phyloP scores from a whole-genome alignment of 2,329 filamentous ascomycete genomes.

The Penicillium nordicum region DNA sequence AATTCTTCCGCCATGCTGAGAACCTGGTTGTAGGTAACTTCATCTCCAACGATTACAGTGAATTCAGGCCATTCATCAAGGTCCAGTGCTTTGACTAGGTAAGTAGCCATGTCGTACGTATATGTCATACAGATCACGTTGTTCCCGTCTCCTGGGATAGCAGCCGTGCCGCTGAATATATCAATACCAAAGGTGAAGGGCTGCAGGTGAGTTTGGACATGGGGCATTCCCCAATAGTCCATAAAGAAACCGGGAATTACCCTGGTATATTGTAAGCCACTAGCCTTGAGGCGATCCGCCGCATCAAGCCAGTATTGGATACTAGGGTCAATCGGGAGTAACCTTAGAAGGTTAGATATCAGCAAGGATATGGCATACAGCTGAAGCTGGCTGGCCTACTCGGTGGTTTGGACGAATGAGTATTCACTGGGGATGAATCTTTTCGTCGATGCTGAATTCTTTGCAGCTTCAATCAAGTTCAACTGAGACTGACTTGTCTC shows the following conservation, averaged over 20 bases:
- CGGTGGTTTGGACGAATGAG: conserved; percentile 34
- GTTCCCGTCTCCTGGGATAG: conserved; percentile 51
- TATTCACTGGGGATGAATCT: conserved; percentile 47
- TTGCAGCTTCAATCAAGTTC: conserved; percentile 47
- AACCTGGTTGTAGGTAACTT: conserved; percentile 46
- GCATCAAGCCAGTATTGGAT: conserved; percentile 32
- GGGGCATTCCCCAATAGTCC: conserved; percentile 46
- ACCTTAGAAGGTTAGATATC: conserved; percentile 1
- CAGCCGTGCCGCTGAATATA: conserved; percentile 44
- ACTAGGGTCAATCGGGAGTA: conserved; percentile 28
- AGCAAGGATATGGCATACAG: not conserved
- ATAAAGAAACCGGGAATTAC: conserved; percentile 46
- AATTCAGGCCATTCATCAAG: conserved; percentile 46
- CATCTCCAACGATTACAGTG: conserved; percentile 39
- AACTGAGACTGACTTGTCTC: conserved; percentile 35
- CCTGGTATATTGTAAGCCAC: conserved; percentile 38
- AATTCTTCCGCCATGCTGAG: conserved; percentile 44
- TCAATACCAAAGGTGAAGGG: conserved; percentile 46
- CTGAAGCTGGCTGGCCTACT: conserved; percentile 22
- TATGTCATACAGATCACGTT: conserved; percentile 48
- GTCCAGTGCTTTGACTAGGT: conserved; percentile 44
- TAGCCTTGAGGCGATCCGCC: conserved; percentile 29
- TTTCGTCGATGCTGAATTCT: conserved; percentile 36
- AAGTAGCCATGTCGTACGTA: conserved; percentile 49
- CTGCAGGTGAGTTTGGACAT: conserved; percentile 38